Evolutionary conservation across 306 rosid genomes (phyloP), one percentile per base, ranked within the genome.

Genomic region (Herpetospermum pedunculosum): DNA sequence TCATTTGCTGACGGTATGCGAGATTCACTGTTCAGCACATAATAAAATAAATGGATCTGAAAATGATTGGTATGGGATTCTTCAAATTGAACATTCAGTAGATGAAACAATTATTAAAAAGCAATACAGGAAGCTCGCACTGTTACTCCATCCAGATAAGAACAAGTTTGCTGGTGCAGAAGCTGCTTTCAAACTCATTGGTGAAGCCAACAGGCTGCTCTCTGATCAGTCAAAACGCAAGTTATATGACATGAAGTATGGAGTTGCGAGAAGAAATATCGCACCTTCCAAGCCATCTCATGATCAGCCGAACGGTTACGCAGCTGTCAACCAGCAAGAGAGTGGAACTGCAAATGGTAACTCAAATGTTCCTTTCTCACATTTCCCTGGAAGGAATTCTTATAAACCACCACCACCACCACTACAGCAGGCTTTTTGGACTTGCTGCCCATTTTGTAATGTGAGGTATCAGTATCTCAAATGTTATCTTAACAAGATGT

Each of bases 61-160:
- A 40, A 77, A 77, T 85, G 97, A 93, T 81, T 93, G 98, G 98
- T 93, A 93, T 83, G 80, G 80, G 63, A 87, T 93, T 82, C 97
- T 91, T 76, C 92, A 86, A 76, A 70, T 75, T 64, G 81, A 81
- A 34, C 83, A 62, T 52, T 68, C 64, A 2, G 84, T 83, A 16
- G 92, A 89, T 69, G 94, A 83, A 43, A 81, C 71, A 76, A 76
- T 84, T 49, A 86, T 93, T 46, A 89, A 79, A 81, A 93, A 85
- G 75, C 97, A 93, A 63, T 93, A 86, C 82, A 89, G 86, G 73
- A 93, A 87, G 86, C 85, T 93, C 11, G 97, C 97, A 13, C 70
- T 93, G 72, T 86, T 86, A 62, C 97, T 93, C 69, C 98, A 91
- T 81, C 98, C 97, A 38, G 98, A 93, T 82, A 93, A 93, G 84